A percentile compares a stretch with the other conserved stretches of the same genome.
Conservation (phyloP, 768 basidiomycete species). For the Hirschioporus abietinus region DNA sequence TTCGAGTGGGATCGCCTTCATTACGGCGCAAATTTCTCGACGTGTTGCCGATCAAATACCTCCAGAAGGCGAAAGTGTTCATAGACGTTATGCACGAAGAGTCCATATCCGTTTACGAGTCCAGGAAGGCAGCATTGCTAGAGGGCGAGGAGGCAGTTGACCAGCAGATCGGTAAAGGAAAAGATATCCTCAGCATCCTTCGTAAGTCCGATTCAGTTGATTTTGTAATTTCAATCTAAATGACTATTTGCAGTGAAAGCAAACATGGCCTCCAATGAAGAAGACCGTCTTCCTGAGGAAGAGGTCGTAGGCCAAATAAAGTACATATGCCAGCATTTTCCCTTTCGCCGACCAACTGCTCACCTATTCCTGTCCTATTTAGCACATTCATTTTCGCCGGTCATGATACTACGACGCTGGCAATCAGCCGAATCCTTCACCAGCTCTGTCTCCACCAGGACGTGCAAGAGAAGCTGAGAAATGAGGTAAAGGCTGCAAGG, state of each 20-base stretch:
- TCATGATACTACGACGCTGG: constrained; percentile 23
- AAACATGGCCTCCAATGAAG: constrained; percentile 30
- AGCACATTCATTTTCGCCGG: constrained; percentile 9
- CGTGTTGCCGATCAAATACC: constrained; percentile 29
- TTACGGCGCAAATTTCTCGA: constrained; percentile 41
- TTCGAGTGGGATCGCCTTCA: constrained; percentile 34
- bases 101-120: constrained; percentile 33
- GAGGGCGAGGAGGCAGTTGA: constrained; percentile 20
- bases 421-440: constrained; percentile 22
- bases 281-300: constrained; percentile 3
- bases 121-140: constrained; percentile 29
- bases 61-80: constrained; percentile 39
- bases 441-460: constrained; percentile 21
- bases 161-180: constrained; percentile 26
- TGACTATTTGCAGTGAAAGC: constrained; percentile 24
- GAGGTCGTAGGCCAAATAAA: constrained; percentile 9
- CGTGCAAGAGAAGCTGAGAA: constrained; percentile 22
- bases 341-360: background rate
- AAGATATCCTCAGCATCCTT: constrained; percentile 47
- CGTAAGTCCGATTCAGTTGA: constrained; percentile 25
- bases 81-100: constrained; percentile 44
- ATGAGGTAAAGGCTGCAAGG: constrained; percentile 18
- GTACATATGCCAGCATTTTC: background rate
- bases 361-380: background rate
- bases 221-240: constrained; percentile 4